A percentile compares a stretch with the other conserved stretches of the same genome.
These are phyloP conservation scores for Xylariaceae sp. DNA, from an alignment of 2,329 filamentous ascomycete genomes.

Conservation along the genomic window DNA sequence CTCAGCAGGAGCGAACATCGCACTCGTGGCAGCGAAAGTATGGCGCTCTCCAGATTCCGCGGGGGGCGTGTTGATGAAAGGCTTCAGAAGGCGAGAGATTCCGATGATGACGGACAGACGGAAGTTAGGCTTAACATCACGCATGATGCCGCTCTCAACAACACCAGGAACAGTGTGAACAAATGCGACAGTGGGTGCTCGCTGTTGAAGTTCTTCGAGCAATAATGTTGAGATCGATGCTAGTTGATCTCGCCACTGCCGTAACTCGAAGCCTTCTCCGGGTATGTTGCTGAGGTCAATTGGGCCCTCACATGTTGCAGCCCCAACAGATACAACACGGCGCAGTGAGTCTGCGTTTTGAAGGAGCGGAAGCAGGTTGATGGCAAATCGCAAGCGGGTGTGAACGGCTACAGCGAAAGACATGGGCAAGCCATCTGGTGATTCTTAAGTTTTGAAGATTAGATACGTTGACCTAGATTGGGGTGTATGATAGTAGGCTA, in stretches of 20 bases:
- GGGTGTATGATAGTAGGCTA: too few species aligned
- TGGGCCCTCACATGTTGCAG: conserved; percentile 10
- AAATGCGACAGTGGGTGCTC: conserved; percentile 20
- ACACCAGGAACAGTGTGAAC: conserved; percentile 16
- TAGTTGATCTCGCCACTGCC: conserved; percentile 12
- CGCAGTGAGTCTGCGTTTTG: conserved; percentile 4
- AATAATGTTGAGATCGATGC: conserved; percentile 14
- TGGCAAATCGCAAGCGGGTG: conserved; percentile 6
- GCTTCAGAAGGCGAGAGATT: conserved; percentile 5
- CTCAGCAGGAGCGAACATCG: conserved; percentile 26
- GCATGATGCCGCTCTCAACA: conserved; percentile 21
- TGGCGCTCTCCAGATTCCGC: conserved; percentile 35
- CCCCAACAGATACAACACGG: conserved; percentile 12
- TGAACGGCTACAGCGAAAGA: neutral
- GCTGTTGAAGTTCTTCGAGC: conserved; percentile 12
- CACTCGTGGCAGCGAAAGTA: conserved; percentile 35
- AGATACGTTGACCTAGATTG: neutral
- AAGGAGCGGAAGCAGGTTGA: conserved; percentile 7
- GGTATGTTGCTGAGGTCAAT: conserved; percentile 12
- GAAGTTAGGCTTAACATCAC: conserved; percentile 6
- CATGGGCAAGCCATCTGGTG: conserved; percentile 6
- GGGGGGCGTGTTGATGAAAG: conserved; percentile 12
- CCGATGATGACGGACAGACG: conserved; percentile 1
- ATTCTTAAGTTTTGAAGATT: neutral
- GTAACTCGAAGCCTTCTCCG: conserved; percentile 7